phyloP scores from a whole-genome alignment of 148 eudicot genomes.

The Suaeda aralocaspica region DNA sequence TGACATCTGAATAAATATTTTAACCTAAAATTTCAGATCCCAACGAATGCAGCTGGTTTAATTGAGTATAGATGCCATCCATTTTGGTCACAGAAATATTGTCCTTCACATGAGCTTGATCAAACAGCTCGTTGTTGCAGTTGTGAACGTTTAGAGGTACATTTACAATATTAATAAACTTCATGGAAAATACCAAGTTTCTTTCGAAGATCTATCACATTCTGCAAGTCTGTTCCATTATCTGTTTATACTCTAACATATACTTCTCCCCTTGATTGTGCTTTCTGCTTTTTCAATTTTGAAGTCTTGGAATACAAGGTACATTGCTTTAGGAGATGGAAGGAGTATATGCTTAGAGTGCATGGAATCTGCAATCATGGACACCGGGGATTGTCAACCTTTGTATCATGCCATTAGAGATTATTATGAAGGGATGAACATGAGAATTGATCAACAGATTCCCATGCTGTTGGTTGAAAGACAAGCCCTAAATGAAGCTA shows the following conservation, averaged over 20 bases:
- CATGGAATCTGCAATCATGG: constrained; percentile 96
- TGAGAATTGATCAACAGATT: constrained; percentile 91
- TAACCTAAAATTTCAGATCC: constrained; percentile 51
- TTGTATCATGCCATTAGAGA: constrained; percentile 92
- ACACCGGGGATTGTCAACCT: constrained; percentile 95
- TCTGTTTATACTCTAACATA: background rate
- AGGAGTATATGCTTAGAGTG: constrained; percentile 91
- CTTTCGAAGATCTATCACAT: background rate
- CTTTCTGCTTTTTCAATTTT: constrained; percentile 12
- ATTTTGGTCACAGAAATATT: constrained; percentile 95
- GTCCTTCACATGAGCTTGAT: constrained; percentile 92
- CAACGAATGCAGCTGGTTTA: constrained; percentile 80
- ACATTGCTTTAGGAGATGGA: constrained; percentile 81
- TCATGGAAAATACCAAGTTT: background rate
- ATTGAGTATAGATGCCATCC: constrained; percentile 98
- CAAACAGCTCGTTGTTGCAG: constrained; percentile 90
- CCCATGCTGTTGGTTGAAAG: constrained; percentile 98
- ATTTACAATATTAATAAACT: background rate
- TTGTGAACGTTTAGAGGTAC: constrained; percentile 97
- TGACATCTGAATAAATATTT: background rate
- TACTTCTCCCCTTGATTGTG: constrained; percentile 1
- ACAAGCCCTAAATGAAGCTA: constrained; percentile 96
- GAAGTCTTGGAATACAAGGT: constrained; percentile 70
- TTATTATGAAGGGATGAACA: constrained; percentile 93
- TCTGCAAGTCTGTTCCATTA: background rate